A percentile compares a stretch with the other conserved stretches of the same genome.
Conservation (phyloP, 2,329 filamentous ascomycete genomes). For the Dothidotthia symphoricarpi region DNA sequence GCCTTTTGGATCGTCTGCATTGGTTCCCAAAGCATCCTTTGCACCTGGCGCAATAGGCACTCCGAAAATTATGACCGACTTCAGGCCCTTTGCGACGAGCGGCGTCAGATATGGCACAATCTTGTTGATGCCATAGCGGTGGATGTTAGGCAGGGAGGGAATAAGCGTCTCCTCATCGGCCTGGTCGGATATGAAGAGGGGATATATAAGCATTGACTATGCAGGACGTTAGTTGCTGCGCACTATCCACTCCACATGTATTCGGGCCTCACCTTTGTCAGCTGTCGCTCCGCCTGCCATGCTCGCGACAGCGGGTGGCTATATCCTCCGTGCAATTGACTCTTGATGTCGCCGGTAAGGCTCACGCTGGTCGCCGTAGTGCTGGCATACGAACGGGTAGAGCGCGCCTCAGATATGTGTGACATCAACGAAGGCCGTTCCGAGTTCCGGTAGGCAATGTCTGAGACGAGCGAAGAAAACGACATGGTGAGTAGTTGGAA, state of each 20-base stretch:
- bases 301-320: constrained; percentile 51
- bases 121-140: constrained; percentile 83
- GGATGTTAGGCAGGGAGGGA: constrained; percentile 85
- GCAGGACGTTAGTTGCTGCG: constrained; percentile 16
- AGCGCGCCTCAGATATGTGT: constrained; percentile 48
- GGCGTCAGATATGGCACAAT: constrained; percentile 81
- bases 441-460: constrained; percentile 51
- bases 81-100: constrained; percentile 83
- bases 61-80: constrained; percentile 92
- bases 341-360: constrained; percentile 53
- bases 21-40: constrained; percentile 89
- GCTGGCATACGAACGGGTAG: constrained; percentile 51
- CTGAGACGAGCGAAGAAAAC: constrained; percentile 54
- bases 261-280: constrained; percentile 47
- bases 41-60: constrained; percentile 77
- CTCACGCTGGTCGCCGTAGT: constrained; percentile 54
- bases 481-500: constrained; percentile 42
- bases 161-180: constrained; percentile 90
- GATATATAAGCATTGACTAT: constrained; percentile 97
- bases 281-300: constrained; percentile 54
- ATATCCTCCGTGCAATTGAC: constrained; percentile 54
- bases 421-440: constrained; percentile 45
- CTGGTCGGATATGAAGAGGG: constrained; percentile 91
- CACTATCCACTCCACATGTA: background rate
- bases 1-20: constrained; percentile 88